Percentiles rank a stretch among this genome's conserved stretches.
These are phyloP conservation scores for Mortierella hygrophila DNA, from an alignment of 192 early-diverging fungal species.

Conservation along the genomic window DNA sequence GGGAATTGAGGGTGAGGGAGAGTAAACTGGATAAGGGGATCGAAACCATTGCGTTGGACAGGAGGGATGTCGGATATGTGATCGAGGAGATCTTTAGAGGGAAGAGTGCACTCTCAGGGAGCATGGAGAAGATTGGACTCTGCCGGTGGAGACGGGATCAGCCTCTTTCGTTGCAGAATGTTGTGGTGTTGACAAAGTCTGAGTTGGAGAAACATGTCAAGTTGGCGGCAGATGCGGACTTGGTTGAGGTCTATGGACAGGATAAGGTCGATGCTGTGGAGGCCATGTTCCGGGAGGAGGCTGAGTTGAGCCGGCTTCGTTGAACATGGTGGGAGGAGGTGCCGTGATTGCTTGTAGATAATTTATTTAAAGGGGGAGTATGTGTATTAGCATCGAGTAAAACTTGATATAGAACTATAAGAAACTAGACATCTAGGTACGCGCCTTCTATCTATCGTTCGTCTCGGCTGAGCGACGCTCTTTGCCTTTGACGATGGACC, in stretches of 20 bases:
- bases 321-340: background rate
- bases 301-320: constrained; percentile 40
- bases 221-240: constrained; percentile 55
- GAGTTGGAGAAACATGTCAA: constrained; percentile 80
- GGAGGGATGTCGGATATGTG: constrained; percentile 85
- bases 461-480: no score
- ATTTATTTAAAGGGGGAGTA: background rate
- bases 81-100: constrained; percentile 93
- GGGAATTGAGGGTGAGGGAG: constrained; percentile 72
- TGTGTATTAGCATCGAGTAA: background rate
- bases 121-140: constrained; percentile 79
- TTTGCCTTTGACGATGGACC: no score
- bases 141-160: constrained; percentile 80
- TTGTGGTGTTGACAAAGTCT: constrained; percentile 85
- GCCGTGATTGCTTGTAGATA: background rate
- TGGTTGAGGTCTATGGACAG: constrained; percentile 65
- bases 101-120: constrained; percentile 80
- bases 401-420: background rate
- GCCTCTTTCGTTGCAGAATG: constrained; percentile 79
- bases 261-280: constrained; percentile 68
- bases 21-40: constrained; percentile 17
- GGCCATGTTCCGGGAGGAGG: constrained; percentile 61
- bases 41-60: constrained; percentile 66
- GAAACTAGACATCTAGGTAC: background rate
- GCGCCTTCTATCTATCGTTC: no score